phyloP scores from a whole-genome alignment of 2,329 filamentous ascomycete genomes.

The Paramyrothecium roridum region DNA sequence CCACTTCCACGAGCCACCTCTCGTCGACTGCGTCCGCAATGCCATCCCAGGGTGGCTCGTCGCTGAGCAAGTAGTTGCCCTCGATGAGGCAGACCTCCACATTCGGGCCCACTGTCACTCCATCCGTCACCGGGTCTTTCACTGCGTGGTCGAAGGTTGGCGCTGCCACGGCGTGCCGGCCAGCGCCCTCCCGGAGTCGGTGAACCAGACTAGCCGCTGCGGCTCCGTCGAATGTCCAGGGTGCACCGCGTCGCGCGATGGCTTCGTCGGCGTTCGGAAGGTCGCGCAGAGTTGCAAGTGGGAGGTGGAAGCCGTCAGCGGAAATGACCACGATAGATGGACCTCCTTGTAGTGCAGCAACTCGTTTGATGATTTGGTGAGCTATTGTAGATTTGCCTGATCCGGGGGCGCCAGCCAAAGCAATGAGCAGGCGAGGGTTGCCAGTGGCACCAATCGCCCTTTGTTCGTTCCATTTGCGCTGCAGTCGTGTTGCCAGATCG shows the following conservation, averaged over 20 bases:
- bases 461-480: background rate
- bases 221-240: background rate
- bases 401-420: conserved; percentile 5
- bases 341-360: background rate
- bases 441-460: background rate
- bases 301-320: background rate
- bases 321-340: background rate
- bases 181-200: background rate
- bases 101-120: background rate
- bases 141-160: background rate
- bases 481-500: background rate
- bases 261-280: background rate
- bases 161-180: background rate
- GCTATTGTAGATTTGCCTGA: conserved; percentile 8
- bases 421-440: conserved; percentile 8
- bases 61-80: background rate
- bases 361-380: conserved; percentile 14
- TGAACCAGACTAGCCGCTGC: background rate
- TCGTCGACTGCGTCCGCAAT: background rate
- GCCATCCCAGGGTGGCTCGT: background rate
- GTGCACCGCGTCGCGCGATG: background rate
- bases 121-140: background rate
- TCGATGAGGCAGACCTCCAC: background rate
- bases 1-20: background rate
- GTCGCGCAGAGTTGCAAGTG: background rate